Conservation (phyloP, 2,329 filamentous ascomycete genomes). For the Huntiella omanensis region DNA sequence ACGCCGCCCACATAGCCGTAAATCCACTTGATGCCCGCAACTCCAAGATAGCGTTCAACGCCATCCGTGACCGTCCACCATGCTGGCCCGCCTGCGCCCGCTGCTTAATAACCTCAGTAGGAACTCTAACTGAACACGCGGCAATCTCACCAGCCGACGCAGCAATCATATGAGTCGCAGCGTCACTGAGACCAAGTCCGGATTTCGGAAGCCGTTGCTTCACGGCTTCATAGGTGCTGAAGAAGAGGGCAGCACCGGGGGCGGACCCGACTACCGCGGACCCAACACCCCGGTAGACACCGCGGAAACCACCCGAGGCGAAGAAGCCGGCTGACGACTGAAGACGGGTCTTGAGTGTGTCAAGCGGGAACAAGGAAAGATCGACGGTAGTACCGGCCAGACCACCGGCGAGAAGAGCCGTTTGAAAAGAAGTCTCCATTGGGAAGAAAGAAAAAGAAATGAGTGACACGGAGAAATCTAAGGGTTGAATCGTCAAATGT, state of each 20-base stretch:
- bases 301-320: slow-evolving; percentile 67
- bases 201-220: slow-evolving; percentile 33
- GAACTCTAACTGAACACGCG: slow-evolving; percentile 79
- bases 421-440: slow-evolving; percentile 29
- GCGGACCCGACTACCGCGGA: slow-evolving; percentile 79
- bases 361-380: slow-evolving; percentile 89
- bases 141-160: slow-evolving; percentile 77
- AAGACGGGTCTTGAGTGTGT: slow-evolving; percentile 95
- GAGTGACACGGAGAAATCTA: not conserved
- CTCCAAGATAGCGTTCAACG: slow-evolving; percentile 50
- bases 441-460: slow-evolving; percentile 10
- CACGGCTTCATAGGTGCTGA: slow-evolving; percentile 74
- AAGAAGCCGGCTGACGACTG: slow-evolving; percentile 67
- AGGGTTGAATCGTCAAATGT: not conserved
- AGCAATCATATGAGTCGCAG: slow-evolving; percentile 53
- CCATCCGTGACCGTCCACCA: slow-evolving; percentile 46
- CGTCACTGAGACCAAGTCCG: slow-evolving; percentile 14
- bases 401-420: slow-evolving; percentile 59
- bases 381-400: slow-evolving; percentile 91
- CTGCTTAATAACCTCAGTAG: slow-evolving; percentile 95
- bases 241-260: slow-evolving; percentile 90
- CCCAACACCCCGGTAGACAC: slow-evolving; percentile 85
- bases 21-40: slow-evolving; percentile 22
- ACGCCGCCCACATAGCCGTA: slow-evolving; percentile 50
- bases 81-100: slow-evolving; percentile 77